Base-by-base conservation (phyloP, 306 rosid species). In the Potentilla sterilis region DNA sequence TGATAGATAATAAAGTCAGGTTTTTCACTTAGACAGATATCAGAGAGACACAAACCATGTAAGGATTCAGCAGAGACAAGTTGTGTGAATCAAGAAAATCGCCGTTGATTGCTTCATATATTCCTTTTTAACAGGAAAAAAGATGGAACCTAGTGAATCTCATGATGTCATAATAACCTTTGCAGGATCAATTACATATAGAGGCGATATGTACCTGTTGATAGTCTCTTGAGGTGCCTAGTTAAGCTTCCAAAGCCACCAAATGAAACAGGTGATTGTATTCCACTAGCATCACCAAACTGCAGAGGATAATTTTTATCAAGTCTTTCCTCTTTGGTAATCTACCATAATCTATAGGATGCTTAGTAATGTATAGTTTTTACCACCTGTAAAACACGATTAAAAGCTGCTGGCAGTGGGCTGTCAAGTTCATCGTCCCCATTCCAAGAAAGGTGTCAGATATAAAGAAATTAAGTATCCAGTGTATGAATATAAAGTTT, bases 221-320 rank as follows among this genome's bases (percentile, higher is more conserved):
- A 85, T n/a, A 86, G 84, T 86, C 98, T 91, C 54, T 88, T 91
- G 75, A 95, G 89, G 81, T 92, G 98, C 85, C 97, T 92, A 65
- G 97, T 86, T 86, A 95, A 79, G 87, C 98, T 95, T 72, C 98
- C 97, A 65, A 95, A 95, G 58, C 97, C 96, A 61, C 97, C 98
- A 75, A 92, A 95, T 70, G 97, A 92, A 74, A 95, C 93, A 13
- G 97, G 99, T 61, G 99, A 92, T 62, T 90, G 97, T 83, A 95
- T 87, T 80, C 99, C 99, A 81, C 97, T 95, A 19, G 99, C 96
- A 77, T 90, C 99, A 47, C 97, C 99, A 76, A 95, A 89, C 97
- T 95, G 82, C 89, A 84, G 19, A 81, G 71, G 84, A 87, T 70
- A 52, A 79, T 77, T 79, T 54, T 19, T 63, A 77, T 54, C 40